These are phyloP conservation scores for Barnettozyma populi DNA, from an alignment of 805 yeast species.

Conservation along the genomic window DNA sequence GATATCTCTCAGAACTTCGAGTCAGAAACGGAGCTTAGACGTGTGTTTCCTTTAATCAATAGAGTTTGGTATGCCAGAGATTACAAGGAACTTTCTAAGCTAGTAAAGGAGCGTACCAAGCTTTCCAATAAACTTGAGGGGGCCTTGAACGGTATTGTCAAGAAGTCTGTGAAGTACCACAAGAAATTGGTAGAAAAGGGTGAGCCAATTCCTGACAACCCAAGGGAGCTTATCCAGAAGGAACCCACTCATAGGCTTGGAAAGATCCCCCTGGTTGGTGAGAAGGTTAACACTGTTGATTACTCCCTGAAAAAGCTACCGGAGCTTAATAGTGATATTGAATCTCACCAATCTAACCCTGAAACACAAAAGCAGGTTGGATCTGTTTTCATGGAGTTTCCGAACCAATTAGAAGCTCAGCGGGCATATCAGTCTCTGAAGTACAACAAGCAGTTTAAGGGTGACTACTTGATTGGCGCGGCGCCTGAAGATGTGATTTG, in stretches of 20 bases:
- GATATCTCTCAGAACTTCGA: slow-evolving; percentile 45
- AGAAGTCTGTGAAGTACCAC: slow-evolving; percentile 53
- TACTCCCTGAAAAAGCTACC: slow-evolving; percentile 64
- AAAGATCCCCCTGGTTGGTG: slow-evolving; percentile 58
- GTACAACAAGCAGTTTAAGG: slow-evolving; percentile 36
- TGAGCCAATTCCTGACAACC: slow-evolving; percentile 46
- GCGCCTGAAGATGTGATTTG: slow-evolving; percentile 83
- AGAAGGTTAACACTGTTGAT: slow-evolving; percentile 80
- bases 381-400: slow-evolving; percentile 63
- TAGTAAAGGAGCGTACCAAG: slow-evolving; percentile 59
- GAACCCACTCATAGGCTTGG: slow-evolving; percentile 78
- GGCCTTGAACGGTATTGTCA: slow-evolving; percentile 53
- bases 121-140: slow-evolving; percentile 57
- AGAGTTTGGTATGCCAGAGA: slow-evolving; percentile 63
- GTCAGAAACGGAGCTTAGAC: slow-evolving; percentile 45
- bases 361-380: slow-evolving; percentile 48
- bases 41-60: slow-evolving; percentile 58
- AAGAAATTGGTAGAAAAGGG: slow-evolving; percentile 54
- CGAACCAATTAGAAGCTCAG: slow-evolving; percentile 82
- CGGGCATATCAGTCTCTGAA: slow-evolving; percentile 81
- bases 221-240: slow-evolving; percentile 67
- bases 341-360: slow-evolving; percentile 48
- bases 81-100: slow-evolving; percentile 48
- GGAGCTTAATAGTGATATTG: slow-evolving; percentile 63
- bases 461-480: slow-evolving; percentile 46